Base-by-base conservation (phyloP, 2,329 filamentous ascomycete species). In the Dichotomopilus funicola region DNA sequence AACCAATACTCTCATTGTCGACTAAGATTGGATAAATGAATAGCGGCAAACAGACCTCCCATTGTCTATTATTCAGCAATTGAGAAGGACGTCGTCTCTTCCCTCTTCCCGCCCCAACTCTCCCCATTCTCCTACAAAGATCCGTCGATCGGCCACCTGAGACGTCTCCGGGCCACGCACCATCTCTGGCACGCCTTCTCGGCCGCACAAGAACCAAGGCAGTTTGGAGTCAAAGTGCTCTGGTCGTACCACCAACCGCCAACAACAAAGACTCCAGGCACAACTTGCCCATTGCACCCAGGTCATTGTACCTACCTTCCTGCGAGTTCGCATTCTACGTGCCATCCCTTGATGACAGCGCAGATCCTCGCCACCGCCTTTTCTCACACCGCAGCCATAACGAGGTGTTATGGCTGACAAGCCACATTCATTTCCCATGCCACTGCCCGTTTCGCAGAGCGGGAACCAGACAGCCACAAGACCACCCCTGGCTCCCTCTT, bases 61-160 rank as follows among this genome's bases (percentile, higher is more conserved):
- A 61, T 61, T 59, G 55, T 61, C 53, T 50, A 56, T 48, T 54
- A 55, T 56, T 53, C 59, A 59, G 46, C 57, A 55, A 56, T 55
- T 59, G 59, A 61, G 47, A 47, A 46, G 2, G 51, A 50, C 41
- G 5, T 34, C 13, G 34, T 51, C 42, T 50, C 44, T 44, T 27
- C 33, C 41, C 45, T 11, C 6, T 46, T 7, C 40, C 49, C 51
- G 19, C 34, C 33, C 12, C n/a, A 7, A n/a, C n/a, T 12, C 6
- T 44, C 19, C 3, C 40, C 5, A 10, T 12, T 6, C 41, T 13
- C 9, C 35, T 43, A 53, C 51, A 51, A 59, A 55, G 49, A 49
- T 53, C 33, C 7, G 6, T 13, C 44, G 31, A 36, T 11, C 10
- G 37, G 8, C 27, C 48, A 35, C 41, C 48, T 44, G 19, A 53